Evolutionary conservation across 352 stramenopile species (phyloP), one percentile per base, ranked within the genome.

Genomic region (Blastocystis sp.): DNA sequence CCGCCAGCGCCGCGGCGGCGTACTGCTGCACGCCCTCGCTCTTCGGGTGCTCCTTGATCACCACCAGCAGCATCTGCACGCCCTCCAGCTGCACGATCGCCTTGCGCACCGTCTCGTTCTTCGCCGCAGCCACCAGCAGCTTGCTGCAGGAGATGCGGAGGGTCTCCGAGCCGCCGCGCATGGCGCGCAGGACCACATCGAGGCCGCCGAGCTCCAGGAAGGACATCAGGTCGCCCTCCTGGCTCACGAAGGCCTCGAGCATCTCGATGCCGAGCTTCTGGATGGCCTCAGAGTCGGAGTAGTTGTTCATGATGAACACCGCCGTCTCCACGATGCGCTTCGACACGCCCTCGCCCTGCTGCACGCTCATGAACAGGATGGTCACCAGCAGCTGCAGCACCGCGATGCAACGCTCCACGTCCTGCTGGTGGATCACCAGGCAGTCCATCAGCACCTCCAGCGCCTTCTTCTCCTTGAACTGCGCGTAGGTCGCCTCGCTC

Each of bases 201-300:
- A 84, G 54, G 54, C 74, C 74, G 61, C 74, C 74, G 34, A 84
- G 74, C 48, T 62, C 60, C 74, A 84, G 61, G 74, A 84, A 84
- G n/a, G 74, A 54, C 42, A 68, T 45, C 74, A 84, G 68, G 54
- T 84, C 74, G 61, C 74, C 74, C 57, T 84, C 38, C 54, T 84
- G 74, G 6, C 4, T 48, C 52, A 84, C 74, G 61, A 84, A 84
- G 3, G 74, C 54, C 74, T 84, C 74, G 52, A 84, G 54, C 38
- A 84, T 45, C 74, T 84, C 74, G 45, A 84, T 84, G 61, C 74
- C 74, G 3, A 84, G 54, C 74, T 84, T 84, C 74, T 84, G 74
- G 21, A 84, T 24, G 9, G 68, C 74, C 11, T 84, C 74, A 19
- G 57, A 52, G 42, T 84, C 74, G n/a, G 60, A 24, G 61, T 84